Evolutionary conservation across 495 filamentous ascomycete species (phyloP).

Genomic region (Pseudoneurospora amorphoporcata): DNA sequence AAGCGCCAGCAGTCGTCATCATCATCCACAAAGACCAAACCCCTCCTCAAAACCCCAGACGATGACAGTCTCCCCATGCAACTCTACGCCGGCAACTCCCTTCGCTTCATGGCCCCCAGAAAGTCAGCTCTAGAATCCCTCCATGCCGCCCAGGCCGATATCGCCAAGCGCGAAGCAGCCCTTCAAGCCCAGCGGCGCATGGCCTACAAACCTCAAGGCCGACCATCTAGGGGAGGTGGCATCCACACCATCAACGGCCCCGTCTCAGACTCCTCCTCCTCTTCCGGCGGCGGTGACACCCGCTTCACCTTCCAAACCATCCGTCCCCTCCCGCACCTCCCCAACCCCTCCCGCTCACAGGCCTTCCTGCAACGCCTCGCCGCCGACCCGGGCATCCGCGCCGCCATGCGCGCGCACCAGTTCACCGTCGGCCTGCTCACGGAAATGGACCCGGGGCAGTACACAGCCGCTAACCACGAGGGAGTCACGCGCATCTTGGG

Average conservation of each 20-base stretch:
- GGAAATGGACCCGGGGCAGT: slow-evolving; percentile 80
- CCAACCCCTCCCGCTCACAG: slow-evolving; percentile 54
- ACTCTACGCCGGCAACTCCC: slow-evolving; percentile 44
- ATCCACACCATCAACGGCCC: slow-evolving; percentile 15
- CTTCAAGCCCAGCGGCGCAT: slow-evolving; percentile 15
- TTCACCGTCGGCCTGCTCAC: slow-evolving; percentile 83
- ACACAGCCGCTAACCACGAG: slow-evolving; percentile 62
- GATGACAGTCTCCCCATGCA: slow-evolving; percentile 32
- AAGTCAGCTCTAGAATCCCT: slow-evolving; percentile 41
- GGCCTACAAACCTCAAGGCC: slow-evolving; percentile 1
- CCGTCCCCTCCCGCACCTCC: slow-evolving; percentile 63
- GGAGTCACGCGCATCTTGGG: slow-evolving; percentile 65
- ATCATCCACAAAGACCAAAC: slow-evolving; percentile 6
- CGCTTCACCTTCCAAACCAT: slow-evolving; percentile 76
- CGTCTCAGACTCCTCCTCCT: slow-evolving; percentile 22
- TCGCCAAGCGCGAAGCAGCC: slow-evolving; percentile 29
- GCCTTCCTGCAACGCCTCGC: slow-evolving; percentile 68
- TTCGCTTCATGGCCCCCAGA: slow-evolving; percentile 53
- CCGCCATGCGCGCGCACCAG: slow-evolving; percentile 70
- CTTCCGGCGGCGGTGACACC: slow-evolving; percentile 20
- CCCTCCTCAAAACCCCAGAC: slow-evolving; percentile 21
- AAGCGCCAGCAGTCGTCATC: slow-evolving; percentile 5
- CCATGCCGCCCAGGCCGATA: slow-evolving; percentile 25
- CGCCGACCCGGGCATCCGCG: slow-evolving; percentile 74
- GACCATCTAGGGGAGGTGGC: slow-evolving; percentile 9